Conservation (phyloP, 352 stramenopile genomes). For the Pythium guiyangense region DNA sequence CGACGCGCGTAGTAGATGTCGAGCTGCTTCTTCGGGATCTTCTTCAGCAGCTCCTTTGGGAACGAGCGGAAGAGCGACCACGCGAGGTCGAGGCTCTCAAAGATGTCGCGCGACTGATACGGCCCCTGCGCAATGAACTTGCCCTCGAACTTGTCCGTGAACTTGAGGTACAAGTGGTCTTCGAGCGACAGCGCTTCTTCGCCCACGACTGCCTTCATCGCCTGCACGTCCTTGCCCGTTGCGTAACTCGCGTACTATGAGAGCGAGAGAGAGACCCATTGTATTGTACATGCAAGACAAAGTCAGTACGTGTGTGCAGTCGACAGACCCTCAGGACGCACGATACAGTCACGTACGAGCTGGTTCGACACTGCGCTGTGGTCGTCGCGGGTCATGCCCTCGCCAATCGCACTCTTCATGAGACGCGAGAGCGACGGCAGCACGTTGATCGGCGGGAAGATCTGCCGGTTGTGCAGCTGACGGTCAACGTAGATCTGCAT, state of each 20-base stretch:
- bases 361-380: slow-evolving; percentile 99
- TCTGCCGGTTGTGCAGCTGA: slow-evolving; percentile 97
- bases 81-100: slow-evolving; percentile 97
- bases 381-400: slow-evolving; percentile 99
- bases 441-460: slow-evolving; percentile 99
- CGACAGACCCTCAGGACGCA: not conserved
- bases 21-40: slow-evolving; percentile 99
- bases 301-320: not conserved
- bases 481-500: slow-evolving; percentile 96
- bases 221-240: slow-evolving; percentile 97
- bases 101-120: slow-evolving; percentile 98
- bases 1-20: slow-evolving; percentile 96
- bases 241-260: slow-evolving; percentile 80
- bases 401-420: slow-evolving; percentile 99
- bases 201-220: slow-evolving; percentile 99
- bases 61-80: slow-evolving; percentile 99
- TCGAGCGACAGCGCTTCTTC: slow-evolving; percentile 98
- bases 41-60: slow-evolving; percentile 99
- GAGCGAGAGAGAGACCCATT: no score
- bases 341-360: slow-evolving; percentile 64
- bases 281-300: not conserved
- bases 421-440: slow-evolving; percentile 97
- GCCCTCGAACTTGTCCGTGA: slow-evolving; percentile 98
- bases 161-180: slow-evolving; percentile 99
- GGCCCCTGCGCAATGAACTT: slow-evolving; percentile 98